Evolutionary conservation across 108 stramenopile species (phyloP).

Genomic region (Aurantiochytrium sp.): DNA sequence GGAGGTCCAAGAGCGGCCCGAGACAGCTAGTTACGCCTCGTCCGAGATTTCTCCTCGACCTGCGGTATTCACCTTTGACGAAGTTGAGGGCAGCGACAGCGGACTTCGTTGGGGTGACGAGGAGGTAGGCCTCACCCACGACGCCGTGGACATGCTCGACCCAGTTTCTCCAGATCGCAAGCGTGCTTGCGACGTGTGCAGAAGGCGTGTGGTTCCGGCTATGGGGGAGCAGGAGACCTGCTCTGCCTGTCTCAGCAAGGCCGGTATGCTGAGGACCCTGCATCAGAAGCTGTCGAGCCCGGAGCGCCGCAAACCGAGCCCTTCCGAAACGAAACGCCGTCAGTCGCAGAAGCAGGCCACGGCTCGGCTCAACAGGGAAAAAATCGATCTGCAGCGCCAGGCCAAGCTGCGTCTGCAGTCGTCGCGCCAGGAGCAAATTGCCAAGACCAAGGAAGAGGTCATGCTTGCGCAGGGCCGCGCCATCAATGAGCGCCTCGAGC

Average conservation of each 20-base stretch:
- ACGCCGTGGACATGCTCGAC: neutral
- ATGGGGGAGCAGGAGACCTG: neutral
- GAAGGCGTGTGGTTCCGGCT: neutral
- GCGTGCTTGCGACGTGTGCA: neutral
- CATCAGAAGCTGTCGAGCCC: slow-evolving; percentile 19
- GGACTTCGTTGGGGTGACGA: slow-evolving; percentile 5
- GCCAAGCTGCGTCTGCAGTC: slow-evolving; percentile 12
- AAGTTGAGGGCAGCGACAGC: neutral
- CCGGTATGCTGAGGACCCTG: neutral
- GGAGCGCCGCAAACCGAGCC: slow-evolving; percentile 18
- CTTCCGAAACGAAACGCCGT: neutral
- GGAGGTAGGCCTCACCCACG: neutral
- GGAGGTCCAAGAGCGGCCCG: neutral
- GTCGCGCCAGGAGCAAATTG: slow-evolving; percentile 9
- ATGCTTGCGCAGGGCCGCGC: slow-evolving; percentile 6
- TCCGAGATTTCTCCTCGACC: neutral
- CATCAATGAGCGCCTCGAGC: slow-evolving; percentile 1
- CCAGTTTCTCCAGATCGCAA: neutral
- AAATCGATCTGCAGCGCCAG: slow-evolving; percentile 4
- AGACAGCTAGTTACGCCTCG: too few species aligned
- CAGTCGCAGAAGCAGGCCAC: neutral
- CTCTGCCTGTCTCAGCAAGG: neutral
- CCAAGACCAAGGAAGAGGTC: neutral
- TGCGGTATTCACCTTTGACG: neutral
- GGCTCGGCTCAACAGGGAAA: neutral